Evolutionary conservation across 371 early-diverging fungal genomes (phyloP).

Genomic region (Rhizopus sp.): DNA sequence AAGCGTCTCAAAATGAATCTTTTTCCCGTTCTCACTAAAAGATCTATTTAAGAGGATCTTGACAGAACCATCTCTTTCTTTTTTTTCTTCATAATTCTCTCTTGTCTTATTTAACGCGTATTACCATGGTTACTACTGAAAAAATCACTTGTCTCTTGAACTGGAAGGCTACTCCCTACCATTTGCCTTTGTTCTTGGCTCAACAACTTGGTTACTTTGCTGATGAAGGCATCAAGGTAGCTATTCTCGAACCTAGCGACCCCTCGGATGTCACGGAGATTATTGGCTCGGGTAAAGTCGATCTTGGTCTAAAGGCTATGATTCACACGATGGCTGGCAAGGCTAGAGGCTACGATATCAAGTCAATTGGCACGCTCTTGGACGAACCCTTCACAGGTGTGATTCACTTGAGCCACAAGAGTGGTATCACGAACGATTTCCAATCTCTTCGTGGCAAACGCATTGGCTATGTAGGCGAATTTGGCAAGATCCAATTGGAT

Average conservation of each 20-base stretch:
- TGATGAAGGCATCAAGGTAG: slow-evolving; percentile 64
- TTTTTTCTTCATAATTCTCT: slow-evolving; percentile 4
- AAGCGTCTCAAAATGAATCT: background rate
- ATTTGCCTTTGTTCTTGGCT: slow-evolving; percentile 66
- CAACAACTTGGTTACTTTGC: slow-evolving; percentile 62
- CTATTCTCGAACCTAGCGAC: slow-evolving; percentile 67
- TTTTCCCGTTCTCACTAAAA: background rate
- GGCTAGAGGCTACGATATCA: slow-evolving; percentile 67
- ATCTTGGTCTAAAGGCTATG: slow-evolving; percentile 72
- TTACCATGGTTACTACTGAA: slow-evolving; percentile 46
- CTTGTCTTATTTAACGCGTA: background rate
- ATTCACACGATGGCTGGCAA: slow-evolving; percentile 73
- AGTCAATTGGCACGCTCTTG: slow-evolving; percentile 65
- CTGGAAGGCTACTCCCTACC: slow-evolving; percentile 69
- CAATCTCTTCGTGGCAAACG: slow-evolving; percentile 56
- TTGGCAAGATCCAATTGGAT: slow-evolving; percentile 70
- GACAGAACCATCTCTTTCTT: slow-evolving; percentile 3
- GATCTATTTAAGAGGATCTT: background rate
- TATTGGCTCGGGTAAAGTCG: slow-evolving; percentile 66
- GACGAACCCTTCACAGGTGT: slow-evolving; percentile 73
- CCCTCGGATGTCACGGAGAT: slow-evolving; percentile 70
- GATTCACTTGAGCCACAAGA: slow-evolving; percentile 54
- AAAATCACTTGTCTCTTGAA: slow-evolving; percentile 61
- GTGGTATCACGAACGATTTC: slow-evolving; percentile 63
- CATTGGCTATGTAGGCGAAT: slow-evolving; percentile 69